These are phyloP conservation scores for Macrophomina phaseolina DNA, from an alignment of 2,329 filamentous ascomycete species.

Conservation along the genomic window DNA sequence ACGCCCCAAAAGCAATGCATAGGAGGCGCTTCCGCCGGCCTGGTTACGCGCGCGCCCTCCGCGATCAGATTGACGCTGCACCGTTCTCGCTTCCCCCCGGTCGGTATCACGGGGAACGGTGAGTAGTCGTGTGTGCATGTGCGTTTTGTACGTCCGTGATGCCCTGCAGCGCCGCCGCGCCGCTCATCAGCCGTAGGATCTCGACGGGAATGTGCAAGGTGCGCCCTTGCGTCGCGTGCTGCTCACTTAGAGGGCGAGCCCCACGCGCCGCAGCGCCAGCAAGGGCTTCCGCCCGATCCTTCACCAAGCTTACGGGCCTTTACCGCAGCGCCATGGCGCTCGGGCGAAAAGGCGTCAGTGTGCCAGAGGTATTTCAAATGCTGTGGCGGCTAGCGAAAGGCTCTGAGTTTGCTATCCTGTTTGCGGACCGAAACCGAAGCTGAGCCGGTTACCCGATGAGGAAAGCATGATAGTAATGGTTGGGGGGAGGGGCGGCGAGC, in stretches of 20 bases:
- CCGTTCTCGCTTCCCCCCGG: conserved; percentile 24
- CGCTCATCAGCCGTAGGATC: conserved; percentile 3
- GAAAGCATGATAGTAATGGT: neutral
- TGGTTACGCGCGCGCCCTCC: conserved; percentile 21
- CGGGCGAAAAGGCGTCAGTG: conserved; percentile 17
- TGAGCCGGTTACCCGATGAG: conserved; percentile 8
- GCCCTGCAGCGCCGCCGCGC: conserved; percentile 4
- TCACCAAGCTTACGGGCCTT: conserved; percentile 17
- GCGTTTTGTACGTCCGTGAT: conserved; percentile 11
- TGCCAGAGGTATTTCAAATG: conserved; percentile 25
- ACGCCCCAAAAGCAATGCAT: conserved; percentile 4
- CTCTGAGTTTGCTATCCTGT: conserved; percentile 7
- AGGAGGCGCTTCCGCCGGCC: conserved; percentile 15
- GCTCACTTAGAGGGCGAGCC: conserved; percentile 24
- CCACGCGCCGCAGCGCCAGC: conserved; percentile 21
- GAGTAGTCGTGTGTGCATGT: conserved; percentile 4
- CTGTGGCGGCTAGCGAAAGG: conserved; percentile 22
- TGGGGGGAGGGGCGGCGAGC: neutral
- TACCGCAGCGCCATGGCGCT: conserved; percentile 15
- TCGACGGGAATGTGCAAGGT: conserved; percentile 23
- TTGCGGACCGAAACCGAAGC: conserved; percentile 26
- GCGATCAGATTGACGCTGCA: conserved; percentile 23
- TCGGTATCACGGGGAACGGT: conserved; percentile 15
- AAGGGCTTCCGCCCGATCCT: conserved; percentile 25
- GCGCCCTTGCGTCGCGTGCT: conserved; percentile 19